These are phyloP conservation scores for Sphaerulina musiva DNA, from an alignment of 2,329 filamentous ascomycete genomes.

Conservation along the genomic window DNA sequence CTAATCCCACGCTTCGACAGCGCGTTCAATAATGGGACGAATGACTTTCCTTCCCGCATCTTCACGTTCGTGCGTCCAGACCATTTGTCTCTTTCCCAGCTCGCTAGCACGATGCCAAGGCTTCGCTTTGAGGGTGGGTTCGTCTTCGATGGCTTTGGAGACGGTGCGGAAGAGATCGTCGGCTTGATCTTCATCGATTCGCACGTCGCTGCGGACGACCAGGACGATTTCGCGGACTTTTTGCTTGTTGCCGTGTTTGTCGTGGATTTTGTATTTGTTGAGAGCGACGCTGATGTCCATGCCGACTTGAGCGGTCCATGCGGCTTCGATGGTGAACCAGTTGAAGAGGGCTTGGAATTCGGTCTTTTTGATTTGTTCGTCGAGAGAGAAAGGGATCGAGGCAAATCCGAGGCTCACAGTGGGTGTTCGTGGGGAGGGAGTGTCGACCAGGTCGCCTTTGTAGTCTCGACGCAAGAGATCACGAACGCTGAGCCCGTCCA, in stretches of 20 bases:
- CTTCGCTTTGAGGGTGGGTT: slow-evolving; percentile 36
- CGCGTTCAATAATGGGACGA: slow-evolving; percentile 42
- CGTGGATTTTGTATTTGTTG: slow-evolving; percentile 43
- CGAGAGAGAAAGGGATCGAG: slow-evolving; percentile 43
- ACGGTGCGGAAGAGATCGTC: slow-evolving; percentile 39
- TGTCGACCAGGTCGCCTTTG: slow-evolving; percentile 46
- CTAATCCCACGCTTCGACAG: slow-evolving; percentile 38
- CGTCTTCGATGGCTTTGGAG: slow-evolving; percentile 38
- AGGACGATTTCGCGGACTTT: slow-evolving; percentile 45
- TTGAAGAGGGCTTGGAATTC: slow-evolving; percentile 45
- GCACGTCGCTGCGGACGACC: slow-evolving; percentile 41
- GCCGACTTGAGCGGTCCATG: slow-evolving; percentile 43
- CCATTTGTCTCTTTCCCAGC: slow-evolving; percentile 42
- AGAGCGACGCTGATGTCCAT: slow-evolving; percentile 42
- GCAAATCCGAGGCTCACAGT: slow-evolving; percentile 44
- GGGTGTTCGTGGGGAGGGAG: slow-evolving; percentile 41
- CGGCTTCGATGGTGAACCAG: slow-evolving; percentile 46
- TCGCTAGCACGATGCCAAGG: slow-evolving; percentile 41
- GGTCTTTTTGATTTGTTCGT: slow-evolving; percentile 42
- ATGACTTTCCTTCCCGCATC: slow-evolving; percentile 42
- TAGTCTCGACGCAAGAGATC: slow-evolving; percentile 44
- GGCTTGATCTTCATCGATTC: slow-evolving; percentile 41
- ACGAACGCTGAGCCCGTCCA: slow-evolving; percentile 38
- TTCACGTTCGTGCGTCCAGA: slow-evolving; percentile 38
- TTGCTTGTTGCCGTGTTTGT: slow-evolving; percentile 37